A percentile compares a stretch with the other conserved stretches of the same genome.
These are phyloP conservation scores for Camptophora hylomeconis DNA, from an alignment of 2,329 filamentous ascomycete genomes.

Conservation along the genomic window DNA sequence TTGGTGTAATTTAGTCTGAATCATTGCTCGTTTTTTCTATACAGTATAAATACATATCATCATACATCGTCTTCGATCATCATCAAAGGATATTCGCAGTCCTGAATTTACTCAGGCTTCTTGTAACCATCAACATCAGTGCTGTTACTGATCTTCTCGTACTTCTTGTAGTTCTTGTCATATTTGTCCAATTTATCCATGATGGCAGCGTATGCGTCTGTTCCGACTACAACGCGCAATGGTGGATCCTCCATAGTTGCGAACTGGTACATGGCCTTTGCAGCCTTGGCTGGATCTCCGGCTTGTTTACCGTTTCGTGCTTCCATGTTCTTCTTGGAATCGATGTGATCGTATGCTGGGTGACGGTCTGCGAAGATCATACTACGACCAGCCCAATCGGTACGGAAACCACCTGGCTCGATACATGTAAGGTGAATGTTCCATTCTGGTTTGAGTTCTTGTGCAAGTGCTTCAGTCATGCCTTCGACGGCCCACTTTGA, in stretches of 20 bases:
- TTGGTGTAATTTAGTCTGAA: no score
- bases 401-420: constrained; percentile 19
- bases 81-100: no score
- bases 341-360: constrained; percentile 18
- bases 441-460: constrained; percentile 32
- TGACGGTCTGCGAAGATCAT: constrained; percentile 15
- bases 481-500: constrained; percentile 36
- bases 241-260: constrained; percentile 14
- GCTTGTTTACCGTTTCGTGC: constrained; percentile 19
- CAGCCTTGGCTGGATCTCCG: constrained; percentile 21
- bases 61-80: no score
- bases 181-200: constrained; percentile 16
- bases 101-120: no score
- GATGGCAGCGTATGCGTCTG: constrained; percentile 14
- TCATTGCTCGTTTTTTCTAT: no score
- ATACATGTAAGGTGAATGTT: constrained; percentile 25
- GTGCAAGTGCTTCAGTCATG: constrained; percentile 33
- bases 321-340: constrained; percentile 12
- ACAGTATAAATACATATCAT: no score
- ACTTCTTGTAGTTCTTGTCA: constrained; percentile 14
- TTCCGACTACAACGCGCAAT: constrained; percentile 13
- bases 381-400: constrained; percentile 16
- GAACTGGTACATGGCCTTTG: constrained; percentile 21
- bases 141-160: constrained; percentile 11
- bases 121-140: constrained; percentile 15